phyloP scores from a whole-genome alignment of 1,284 basidiomycete genomes.

The Cryptococcus sp. region DNA sequence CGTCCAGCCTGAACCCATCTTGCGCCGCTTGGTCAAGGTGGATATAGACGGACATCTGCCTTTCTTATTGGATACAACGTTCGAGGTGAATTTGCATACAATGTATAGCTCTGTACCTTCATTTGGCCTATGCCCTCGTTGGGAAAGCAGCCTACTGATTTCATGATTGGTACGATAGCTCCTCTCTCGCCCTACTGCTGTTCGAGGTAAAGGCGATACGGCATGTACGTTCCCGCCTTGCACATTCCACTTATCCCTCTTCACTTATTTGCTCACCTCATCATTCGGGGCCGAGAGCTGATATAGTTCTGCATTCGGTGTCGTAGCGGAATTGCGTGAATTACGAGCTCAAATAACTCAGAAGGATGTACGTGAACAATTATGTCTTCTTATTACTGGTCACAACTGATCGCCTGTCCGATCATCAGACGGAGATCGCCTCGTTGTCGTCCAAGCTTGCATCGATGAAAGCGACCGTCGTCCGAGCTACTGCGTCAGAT shows the following conservation, averaged over 20 bases:
- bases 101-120: too few species aligned
- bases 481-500: slow-evolving; percentile 20
- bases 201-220: not conserved
- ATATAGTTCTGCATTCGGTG: not conserved
- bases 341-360: slow-evolving; percentile 25
- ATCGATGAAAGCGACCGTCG: slow-evolving; percentile 28
- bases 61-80: slow-evolving; percentile 10
- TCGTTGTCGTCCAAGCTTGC: slow-evolving; percentile 23
- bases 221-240: too few species aligned
- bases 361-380: slow-evolving; percentile 28
- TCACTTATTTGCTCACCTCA: not conserved
- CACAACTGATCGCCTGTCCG: not conserved
- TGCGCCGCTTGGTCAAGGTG: not conserved
- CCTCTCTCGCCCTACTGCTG: slow-evolving; percentile 6
- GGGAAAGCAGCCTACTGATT: not conserved
- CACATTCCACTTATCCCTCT: too few species aligned
- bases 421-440: slow-evolving; percentile 22
- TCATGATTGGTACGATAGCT: slow-evolving; percentile 1
- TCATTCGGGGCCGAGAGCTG: slow-evolving; percentile 8
- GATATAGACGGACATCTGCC: not conserved
- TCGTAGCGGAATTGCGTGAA: slow-evolving; percentile 24
- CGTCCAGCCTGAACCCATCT: slow-evolving; percentile 6
- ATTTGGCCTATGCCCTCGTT: too few species aligned
- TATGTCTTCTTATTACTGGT: not conserved
- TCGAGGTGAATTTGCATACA: slow-evolving; percentile 15